Conservation (phyloP, 257 asterid species). For the Solanum bulbocastanum region DNA sequence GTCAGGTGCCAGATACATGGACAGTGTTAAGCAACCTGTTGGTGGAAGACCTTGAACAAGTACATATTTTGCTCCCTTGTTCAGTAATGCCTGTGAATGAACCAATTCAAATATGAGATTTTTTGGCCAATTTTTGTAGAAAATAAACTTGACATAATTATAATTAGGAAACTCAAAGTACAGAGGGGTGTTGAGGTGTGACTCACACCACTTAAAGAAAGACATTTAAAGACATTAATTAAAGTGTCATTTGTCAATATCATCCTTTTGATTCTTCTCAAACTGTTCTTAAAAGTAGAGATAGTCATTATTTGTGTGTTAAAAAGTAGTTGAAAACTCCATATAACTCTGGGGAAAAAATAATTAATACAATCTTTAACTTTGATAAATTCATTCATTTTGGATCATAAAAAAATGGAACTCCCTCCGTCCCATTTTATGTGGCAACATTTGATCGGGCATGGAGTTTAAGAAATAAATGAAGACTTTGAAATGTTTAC, state of each 20-base stretch:
- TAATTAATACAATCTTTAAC: neutral
- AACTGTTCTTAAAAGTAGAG: neutral
- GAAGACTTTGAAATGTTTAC: too few relatives aligned
- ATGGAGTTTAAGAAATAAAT: too few relatives aligned
- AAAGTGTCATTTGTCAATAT: neutral
- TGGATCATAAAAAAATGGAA: neutral
- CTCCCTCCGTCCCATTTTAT: too few relatives aligned
- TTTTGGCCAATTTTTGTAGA: neutral
- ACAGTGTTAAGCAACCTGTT: conserved; percentile 71
- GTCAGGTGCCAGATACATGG: conserved; percentile 39
- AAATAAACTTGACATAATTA: neutral
- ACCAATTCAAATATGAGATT: neutral
- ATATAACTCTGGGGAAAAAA: neutral
- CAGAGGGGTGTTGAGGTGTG: neutral
- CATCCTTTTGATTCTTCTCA: neutral
- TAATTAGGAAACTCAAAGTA: neutral
- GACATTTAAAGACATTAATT: neutral
- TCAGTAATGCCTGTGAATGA: conserved; percentile 35
- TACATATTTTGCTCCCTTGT: conserved; percentile 59
- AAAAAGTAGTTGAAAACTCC: neutral
- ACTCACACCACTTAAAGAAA: neutral
- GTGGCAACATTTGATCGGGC: too few relatives aligned
- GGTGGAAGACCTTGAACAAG: conserved; percentile 86
- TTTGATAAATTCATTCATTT: neutral
- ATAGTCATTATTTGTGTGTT: neutral